phyloP scores from a whole-genome alignment of 1,284 basidiomycete genomes.

The Agaricales sp. region DNA sequence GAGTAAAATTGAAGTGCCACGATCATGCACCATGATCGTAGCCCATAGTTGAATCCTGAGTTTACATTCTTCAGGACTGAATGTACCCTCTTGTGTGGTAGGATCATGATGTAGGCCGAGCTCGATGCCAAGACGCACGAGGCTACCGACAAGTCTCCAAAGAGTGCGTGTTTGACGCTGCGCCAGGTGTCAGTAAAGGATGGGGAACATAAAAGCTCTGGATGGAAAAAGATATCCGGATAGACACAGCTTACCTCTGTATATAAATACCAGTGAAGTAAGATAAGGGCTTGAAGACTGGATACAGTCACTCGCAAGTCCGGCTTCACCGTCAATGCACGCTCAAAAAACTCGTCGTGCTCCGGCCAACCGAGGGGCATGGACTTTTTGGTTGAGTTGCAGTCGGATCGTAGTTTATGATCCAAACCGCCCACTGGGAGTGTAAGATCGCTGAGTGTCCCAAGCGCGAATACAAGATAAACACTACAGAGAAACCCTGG shows the following conservation, averaged over 20 bases:
- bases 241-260: constrained; percentile 48
- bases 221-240: neutral
- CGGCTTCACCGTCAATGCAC: constrained; percentile 65
- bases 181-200: constrained; percentile 10
- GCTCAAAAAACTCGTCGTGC: constrained; percentile 72
- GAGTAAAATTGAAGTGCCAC: constrained; percentile 73
- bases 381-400: constrained; percentile 39
- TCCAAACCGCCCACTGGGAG: constrained; percentile 43
- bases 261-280: constrained; percentile 79
- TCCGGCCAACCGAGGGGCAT: constrained; percentile 67
- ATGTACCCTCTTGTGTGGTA: constrained; percentile 46
- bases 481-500: constrained; percentile 68
- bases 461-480: constrained; percentile 68
- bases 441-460: constrained; percentile 72
- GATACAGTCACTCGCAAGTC: constrained; percentile 71
- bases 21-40: constrained; percentile 73
- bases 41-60: constrained; percentile 72
- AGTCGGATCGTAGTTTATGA: constrained; percentile 20
- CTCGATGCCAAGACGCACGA: constrained; percentile 70
- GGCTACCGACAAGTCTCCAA: constrained; percentile 74
- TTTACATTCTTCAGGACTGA: constrained; percentile 64
- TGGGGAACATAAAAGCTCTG: too few relatives aligned
- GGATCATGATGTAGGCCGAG: constrained; percentile 78
- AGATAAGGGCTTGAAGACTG: constrained; percentile 69
- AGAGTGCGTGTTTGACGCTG: constrained; percentile 76